phyloP scores from a whole-genome alignment of 1,139 yeast genomes.

The Candida sojae region DNA sequence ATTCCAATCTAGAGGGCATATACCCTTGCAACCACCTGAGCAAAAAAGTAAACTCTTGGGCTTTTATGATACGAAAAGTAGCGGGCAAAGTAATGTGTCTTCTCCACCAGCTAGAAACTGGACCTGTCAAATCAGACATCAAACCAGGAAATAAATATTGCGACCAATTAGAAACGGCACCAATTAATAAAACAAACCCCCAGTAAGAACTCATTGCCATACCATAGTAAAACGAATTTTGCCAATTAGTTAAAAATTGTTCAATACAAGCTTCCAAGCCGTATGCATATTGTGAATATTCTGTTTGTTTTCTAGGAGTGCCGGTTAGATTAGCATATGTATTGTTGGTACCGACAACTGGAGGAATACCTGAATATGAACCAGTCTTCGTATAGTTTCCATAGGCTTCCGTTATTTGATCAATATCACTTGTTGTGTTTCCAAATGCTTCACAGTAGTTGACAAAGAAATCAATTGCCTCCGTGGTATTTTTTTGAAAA shows the following conservation, averaged over 20 bases:
- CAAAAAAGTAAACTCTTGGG: slow-evolving; percentile 22
- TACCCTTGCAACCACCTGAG: slow-evolving; percentile 21
- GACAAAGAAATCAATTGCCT: slow-evolving; percentile 7
- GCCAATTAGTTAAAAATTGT: slow-evolving; percentile 33
- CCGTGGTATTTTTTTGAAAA: slow-evolving; percentile 6
- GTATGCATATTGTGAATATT: slow-evolving; percentile 6
- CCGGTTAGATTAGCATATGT: not conserved
- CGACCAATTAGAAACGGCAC: slow-evolving; percentile 38
- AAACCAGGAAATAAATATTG: slow-evolving; percentile 25
- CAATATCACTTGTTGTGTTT: slow-evolving; percentile 14
- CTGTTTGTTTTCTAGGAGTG: not conserved
- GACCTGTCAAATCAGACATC: slow-evolving; percentile 21
- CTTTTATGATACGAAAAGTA: slow-evolving; percentile 23
- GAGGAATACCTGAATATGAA: slow-evolving; percentile 16
- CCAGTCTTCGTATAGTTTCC: slow-evolving; percentile 20
- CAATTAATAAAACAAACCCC: slow-evolving; percentile 42
- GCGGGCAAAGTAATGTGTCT: slow-evolving; percentile 29
- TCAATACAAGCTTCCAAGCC: slow-evolving; percentile 12
- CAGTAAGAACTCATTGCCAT: slow-evolving; percentile 40
- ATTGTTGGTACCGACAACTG: slow-evolving; percentile 14
- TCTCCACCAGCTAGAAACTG: slow-evolving; percentile 25
- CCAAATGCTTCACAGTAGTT: slow-evolving; percentile 16
- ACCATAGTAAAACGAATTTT: slow-evolving; percentile 4
- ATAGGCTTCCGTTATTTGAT: slow-evolving; percentile 19
- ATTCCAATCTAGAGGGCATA: slow-evolving; percentile 28